Evolutionary conservation across 108 stramenopile species (phyloP).

Genomic region (Pelagomonas calceolata): DNA sequence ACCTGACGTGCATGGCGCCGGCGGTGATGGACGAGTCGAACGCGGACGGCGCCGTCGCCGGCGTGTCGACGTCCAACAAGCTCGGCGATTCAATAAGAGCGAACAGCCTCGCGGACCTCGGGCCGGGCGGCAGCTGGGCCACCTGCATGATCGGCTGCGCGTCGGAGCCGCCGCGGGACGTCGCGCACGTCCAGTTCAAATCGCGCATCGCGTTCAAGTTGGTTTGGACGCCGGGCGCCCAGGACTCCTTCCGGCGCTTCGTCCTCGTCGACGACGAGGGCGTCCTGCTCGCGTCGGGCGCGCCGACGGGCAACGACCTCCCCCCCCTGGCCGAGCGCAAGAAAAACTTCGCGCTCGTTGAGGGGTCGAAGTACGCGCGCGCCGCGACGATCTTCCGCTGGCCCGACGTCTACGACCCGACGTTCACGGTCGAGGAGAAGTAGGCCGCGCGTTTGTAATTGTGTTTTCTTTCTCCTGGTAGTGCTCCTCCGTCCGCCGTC

Average conservation of each 20-base stretch:
- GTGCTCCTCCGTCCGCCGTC: too few relatives aligned
- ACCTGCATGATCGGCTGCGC: constrained; percentile 65
- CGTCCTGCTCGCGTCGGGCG: constrained; percentile 24
- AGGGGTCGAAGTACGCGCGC: constrained; percentile 63
- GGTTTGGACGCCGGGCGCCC: constrained; percentile 71
- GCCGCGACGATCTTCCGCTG: constrained; percentile 50
- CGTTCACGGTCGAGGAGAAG: too few relatives aligned
- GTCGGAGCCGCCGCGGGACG: constrained; percentile 61
- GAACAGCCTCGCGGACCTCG: constrained; percentile 65
- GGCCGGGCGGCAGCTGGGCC: constrained; percentile 69
- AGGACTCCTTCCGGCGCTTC: constrained; percentile 60
- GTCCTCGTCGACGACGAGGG: constrained; percentile 76
- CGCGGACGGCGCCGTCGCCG: constrained; percentile 53
- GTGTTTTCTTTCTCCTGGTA: too few relatives aligned
- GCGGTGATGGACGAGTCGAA: constrained; percentile 55
- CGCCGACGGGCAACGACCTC: constrained; percentile 28
- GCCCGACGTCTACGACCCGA: constrained; percentile 1
- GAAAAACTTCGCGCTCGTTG: constrained; percentile 62
- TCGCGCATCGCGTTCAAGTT: constrained; percentile 74
- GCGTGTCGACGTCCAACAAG: constrained; percentile 64
- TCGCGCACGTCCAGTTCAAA: constrained; percentile 78
- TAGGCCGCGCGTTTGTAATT: too few relatives aligned
- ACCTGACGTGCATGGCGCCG: constrained; percentile 70
- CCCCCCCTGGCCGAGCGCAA: constrained; percentile 59
- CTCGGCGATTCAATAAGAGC: constrained; percentile 64